phyloP scores from a whole-genome alignment of 1,284 basidiomycete species.

The Sphaerobolus stellatus region DNA sequence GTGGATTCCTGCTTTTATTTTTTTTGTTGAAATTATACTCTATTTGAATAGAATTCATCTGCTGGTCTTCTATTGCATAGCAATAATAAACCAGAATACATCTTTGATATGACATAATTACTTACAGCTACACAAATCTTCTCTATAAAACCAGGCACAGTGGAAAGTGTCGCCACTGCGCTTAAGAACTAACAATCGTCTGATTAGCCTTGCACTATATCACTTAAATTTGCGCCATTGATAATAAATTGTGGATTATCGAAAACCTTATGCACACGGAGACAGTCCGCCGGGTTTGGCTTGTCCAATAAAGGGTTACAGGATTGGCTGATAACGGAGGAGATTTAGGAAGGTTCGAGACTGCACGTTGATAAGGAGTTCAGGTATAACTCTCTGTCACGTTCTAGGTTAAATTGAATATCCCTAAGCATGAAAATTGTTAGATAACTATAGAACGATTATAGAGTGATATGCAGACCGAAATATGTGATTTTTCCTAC shows the following conservation, averaged over 20 bases:
- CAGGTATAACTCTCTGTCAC: conserved; percentile 42
- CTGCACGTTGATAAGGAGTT: conserved; percentile 33
- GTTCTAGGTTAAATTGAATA: conserved; percentile 51
- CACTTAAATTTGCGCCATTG: conserved; percentile 33
- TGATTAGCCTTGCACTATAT: conserved; percentile 44
- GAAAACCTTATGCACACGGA: conserved; percentile 45
- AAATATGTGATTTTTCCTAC: conserved; percentile 25
- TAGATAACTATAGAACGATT: too few species aligned
- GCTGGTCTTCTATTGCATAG: conserved; percentile 38
- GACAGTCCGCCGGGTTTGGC: conserved; percentile 42
- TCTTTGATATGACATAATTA: conserved; percentile 14
- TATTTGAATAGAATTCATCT: not conserved
- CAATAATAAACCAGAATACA: conserved; percentile 6
- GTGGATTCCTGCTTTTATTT: conserved; percentile 48
- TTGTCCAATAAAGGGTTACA: conserved; percentile 1
- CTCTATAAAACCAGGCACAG: conserved; percentile 42
- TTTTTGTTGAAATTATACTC: not conserved
- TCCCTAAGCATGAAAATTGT: conserved; percentile 43
- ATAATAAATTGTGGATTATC: conserved; percentile 45
- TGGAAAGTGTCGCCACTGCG: conserved; percentile 44
- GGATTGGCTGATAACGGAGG: not conserved
- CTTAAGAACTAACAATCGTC: conserved; percentile 53
- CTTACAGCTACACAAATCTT: conserved; percentile 50
- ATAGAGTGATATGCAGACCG: conserved; percentile 15
- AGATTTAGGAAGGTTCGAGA: too few species aligned